Evolutionary conservation across 225 moss, liverwort and hornwort species (phyloP).

Genomic region (Physcomitrellopsis africana): DNA sequence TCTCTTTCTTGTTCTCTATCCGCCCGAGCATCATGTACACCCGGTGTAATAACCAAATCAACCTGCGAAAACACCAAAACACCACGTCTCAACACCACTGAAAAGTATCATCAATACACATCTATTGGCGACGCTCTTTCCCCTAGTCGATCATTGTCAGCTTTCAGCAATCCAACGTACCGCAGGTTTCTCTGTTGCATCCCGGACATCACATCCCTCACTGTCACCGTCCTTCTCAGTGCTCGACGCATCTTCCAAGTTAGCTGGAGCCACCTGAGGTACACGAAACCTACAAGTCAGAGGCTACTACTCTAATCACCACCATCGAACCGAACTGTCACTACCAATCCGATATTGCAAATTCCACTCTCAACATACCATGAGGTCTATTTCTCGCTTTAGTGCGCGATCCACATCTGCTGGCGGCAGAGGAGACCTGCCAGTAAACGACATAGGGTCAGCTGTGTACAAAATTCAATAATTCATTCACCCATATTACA

Average conservation of each 20-base stretch:
- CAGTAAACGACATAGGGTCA: conserved; percentile 12
- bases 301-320: not conserved
- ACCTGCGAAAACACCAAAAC: conserved; percentile 38
- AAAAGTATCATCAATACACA: conserved; percentile 2
- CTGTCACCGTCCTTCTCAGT: conserved; percentile 44
- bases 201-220: conserved; percentile 25
- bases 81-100: not conserved
- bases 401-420: conserved; percentile 37
- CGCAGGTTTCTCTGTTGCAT: conserved; percentile 41
- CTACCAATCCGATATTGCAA: not conserved
- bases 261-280: conserved; percentile 55
- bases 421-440: conserved; percentile 53
- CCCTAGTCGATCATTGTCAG: not conserved
- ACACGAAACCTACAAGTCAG: not conserved
- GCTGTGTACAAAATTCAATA: not conserved
- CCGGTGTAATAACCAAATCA: conserved; percentile 36
- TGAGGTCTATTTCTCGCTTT: conserved; percentile 71
- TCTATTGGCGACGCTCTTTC: not conserved
- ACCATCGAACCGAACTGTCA: not conserved
- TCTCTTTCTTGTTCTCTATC: conserved; percentile 55
- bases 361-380: conserved; percentile 45
- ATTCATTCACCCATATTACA: not conserved
- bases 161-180: conserved; percentile 42
- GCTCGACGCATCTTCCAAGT: conserved; percentile 25
- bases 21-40: conserved; percentile 42